Conservation (phyloP, 1,284 basidiomycete genomes). For the Golubevia pallescens region DNA sequence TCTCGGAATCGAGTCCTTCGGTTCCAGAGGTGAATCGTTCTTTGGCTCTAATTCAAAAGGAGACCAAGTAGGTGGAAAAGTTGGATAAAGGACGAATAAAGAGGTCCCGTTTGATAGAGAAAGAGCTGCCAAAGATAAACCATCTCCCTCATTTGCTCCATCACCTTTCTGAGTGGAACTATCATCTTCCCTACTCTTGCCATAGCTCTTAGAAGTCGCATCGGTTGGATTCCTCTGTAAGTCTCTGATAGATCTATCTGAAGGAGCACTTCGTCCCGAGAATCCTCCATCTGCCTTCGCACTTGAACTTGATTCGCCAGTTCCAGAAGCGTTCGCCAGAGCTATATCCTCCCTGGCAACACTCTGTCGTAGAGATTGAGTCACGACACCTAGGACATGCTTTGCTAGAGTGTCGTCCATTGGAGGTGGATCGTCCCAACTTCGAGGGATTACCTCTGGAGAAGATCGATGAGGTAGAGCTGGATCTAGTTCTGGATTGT, state of each 20-base stretch:
- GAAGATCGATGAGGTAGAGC: constrained; percentile 35
- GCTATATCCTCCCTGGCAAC: background rate
- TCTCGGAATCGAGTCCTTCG: no score
- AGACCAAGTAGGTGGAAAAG: constrained; percentile 36
- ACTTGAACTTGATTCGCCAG: background rate
- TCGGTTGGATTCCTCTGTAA: constrained; percentile 18
- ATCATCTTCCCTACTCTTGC: constrained; percentile 19
- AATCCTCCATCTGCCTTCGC: background rate
- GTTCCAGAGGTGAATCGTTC: background rate
- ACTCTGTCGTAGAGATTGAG: no score
- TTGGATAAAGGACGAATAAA: constrained; percentile 42
- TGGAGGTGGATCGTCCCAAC: constrained; percentile 75
- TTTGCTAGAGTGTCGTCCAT: constrained; percentile 85
- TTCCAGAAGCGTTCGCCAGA: background rate
- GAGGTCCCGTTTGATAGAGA: constrained; percentile 34
- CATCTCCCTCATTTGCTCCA: constrained; percentile 11
- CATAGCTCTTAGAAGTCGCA: constrained; percentile 18
- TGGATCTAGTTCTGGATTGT: constrained; percentile 2
- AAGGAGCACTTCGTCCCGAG: constrained; percentile 12
- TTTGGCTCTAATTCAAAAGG: no score
- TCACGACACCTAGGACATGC: constrained; percentile 76
- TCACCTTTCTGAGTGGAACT: constrained; percentile 1
- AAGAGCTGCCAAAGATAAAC: constrained; percentile 16
- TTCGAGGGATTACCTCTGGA: constrained; percentile 17
- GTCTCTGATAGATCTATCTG: constrained; percentile 29